Conservation (phyloP, 768 basidiomycete genomes). For the Suillus placidus region DNA sequence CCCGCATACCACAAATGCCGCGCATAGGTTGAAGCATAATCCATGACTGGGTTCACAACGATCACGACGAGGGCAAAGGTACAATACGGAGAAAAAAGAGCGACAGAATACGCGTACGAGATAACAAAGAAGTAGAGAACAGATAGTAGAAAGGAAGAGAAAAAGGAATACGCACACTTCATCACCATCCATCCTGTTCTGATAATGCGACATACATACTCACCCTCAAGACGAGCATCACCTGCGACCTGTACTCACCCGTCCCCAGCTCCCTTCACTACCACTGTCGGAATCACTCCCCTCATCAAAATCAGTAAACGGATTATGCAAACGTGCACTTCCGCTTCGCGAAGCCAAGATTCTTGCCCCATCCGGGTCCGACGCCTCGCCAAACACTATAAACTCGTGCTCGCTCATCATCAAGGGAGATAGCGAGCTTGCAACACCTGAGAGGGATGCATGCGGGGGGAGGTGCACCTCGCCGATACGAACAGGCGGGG, state of each 20-base stretch:
- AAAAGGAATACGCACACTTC: neutral
- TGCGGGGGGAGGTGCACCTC: neutral
- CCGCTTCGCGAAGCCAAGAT: neutral
- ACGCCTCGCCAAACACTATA: neutral
- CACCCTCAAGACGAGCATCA: neutral
- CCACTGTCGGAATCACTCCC: neutral
- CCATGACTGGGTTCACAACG: neutral
- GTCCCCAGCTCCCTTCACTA: constrained; percentile 4
- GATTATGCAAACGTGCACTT: neutral
- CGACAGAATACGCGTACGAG: neutral
- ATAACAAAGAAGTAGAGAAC: neutral
- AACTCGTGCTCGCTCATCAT: constrained; percentile 1
- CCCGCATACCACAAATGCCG: neutral
- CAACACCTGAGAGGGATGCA: neutral
- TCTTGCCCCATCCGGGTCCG: neutral
- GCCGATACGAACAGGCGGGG: neutral
- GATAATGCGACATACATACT: neutral
- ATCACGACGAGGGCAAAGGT: neutral
- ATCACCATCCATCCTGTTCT: neutral
- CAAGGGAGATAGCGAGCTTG: neutral
- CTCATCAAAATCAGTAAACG: neutral
- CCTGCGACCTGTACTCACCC: neutral
- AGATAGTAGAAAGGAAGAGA: neutral
- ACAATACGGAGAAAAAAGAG: neutral
- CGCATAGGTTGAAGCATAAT: neutral